These are phyloP conservation scores for Leishmania martiniquensis DNA, from an alignment of 208 protist genomes.

Conservation along the genomic window DNA sequence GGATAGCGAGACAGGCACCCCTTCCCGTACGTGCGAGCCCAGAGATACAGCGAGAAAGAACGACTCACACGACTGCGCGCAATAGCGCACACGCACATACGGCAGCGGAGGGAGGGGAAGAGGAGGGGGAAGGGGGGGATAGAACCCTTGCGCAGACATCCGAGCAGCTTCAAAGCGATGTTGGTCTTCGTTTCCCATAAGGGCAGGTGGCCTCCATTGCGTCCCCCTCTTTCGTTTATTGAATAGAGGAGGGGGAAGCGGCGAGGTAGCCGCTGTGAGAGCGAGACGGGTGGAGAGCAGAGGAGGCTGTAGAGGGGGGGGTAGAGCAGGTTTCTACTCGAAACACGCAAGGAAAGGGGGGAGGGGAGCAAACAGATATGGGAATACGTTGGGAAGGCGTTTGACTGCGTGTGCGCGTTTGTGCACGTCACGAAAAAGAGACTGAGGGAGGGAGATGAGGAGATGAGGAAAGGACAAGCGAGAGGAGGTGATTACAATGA, in stretches of 20 bases:
- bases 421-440: neutral
- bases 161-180: neutral
- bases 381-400: neutral
- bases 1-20: neutral
- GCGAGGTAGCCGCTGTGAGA: neutral
- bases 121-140: no score
- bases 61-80: neutral
- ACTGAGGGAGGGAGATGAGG: neutral
- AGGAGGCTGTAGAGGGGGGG: neutral
- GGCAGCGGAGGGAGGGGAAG: neutral
- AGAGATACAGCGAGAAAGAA: neutral
- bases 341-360: conserved; percentile 1
- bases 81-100: neutral
- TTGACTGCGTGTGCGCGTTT: neutral
- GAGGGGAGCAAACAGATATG: neutral
- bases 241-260: neutral
- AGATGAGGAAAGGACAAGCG: neutral
- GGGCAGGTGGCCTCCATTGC: no score
- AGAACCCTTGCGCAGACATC: neutral
- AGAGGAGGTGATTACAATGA: neutral
- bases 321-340: neutral
- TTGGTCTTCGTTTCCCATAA: neutral
- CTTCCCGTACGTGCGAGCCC: neutral
- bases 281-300: neutral
- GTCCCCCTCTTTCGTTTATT: neutral